A percentile compares a stretch with the other conserved stretches of the same genome.
phyloP scores from a whole-genome alignment of 164 flowering plant species.

The Aristolochia fimbriata region DNA sequence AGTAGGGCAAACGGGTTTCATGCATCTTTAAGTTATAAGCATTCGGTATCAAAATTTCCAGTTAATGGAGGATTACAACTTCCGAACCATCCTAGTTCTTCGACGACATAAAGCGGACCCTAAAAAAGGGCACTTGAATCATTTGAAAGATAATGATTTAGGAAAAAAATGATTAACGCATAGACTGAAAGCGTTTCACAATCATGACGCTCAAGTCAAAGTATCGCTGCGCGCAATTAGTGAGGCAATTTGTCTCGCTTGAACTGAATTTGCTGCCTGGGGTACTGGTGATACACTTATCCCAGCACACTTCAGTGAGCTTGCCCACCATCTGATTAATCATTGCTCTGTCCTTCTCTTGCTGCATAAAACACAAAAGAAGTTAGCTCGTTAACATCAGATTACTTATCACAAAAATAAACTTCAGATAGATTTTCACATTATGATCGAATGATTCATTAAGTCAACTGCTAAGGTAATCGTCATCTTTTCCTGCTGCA shows the following conservation, averaged over 20 bases:
- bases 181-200: slow-evolving; percentile 60
- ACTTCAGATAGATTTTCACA: not conserved
- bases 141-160: too few species aligned
- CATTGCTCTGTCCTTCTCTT: slow-evolving; percentile 75
- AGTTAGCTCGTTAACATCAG: not conserved
- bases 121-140: too few species aligned
- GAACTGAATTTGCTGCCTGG: slow-evolving; percentile 95
- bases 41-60: too few species aligned
- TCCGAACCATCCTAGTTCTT: too few species aligned
- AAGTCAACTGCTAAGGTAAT: too few species aligned
- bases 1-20: too few species aligned
- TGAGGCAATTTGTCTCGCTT: slow-evolving; percentile 65
- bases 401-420: not conserved
- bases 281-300: slow-evolving; percentile 73
- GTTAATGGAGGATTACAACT: too few species aligned
- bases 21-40: too few species aligned
- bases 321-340: slow-evolving; percentile 70
- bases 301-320: slow-evolving; percentile 78
- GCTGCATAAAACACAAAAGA: slow-evolving; percentile 28
- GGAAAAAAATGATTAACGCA: slow-evolving; percentile 21
- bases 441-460: too few species aligned
- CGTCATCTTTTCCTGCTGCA: too few species aligned
- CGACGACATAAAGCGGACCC: too few species aligned
- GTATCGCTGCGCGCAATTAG: slow-evolving; percentile 78
- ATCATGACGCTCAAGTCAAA: slow-evolving; percentile 60